These are phyloP conservation scores for Cladosporium sp. DNA, from an alignment of 2,329 filamentous ascomycete species.

Conservation along the genomic window DNA sequence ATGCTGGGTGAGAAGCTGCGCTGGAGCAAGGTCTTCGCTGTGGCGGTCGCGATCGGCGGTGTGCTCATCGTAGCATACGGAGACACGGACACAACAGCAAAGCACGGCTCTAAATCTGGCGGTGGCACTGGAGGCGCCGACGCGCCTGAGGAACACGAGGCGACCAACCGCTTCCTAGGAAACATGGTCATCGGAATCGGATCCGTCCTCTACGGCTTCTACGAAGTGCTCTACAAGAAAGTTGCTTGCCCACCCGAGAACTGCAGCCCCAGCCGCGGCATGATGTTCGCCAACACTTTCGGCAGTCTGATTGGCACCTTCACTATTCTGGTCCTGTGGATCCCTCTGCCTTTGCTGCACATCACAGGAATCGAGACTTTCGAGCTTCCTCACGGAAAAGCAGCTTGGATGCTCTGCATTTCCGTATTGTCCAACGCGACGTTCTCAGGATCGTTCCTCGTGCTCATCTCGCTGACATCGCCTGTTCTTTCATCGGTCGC, in stretches of 20 bases:
- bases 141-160: constrained; percentile 53
- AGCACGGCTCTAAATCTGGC: constrained; percentile 58
- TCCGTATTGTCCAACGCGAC: constrained; percentile 85
- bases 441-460: constrained; percentile 90
- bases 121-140: constrained; percentile 53
- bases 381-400: constrained; percentile 74
- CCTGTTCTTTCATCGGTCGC: constrained; percentile 86
- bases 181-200: constrained; percentile 92
- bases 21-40: constrained; percentile 81
- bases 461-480: constrained; percentile 88
- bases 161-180: constrained; percentile 71
- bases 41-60: constrained; percentile 81
- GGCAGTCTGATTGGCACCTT: constrained; percentile 85
- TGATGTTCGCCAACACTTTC: constrained; percentile 93
- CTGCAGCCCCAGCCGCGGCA: constrained; percentile 79
- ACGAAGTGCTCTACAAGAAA: constrained; percentile 95
- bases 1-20: constrained; percentile 82
- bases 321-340: constrained; percentile 85
- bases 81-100: constrained; percentile 55
- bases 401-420: constrained; percentile 76
- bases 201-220: constrained; percentile 90
- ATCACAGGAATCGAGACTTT: constrained; percentile 77
- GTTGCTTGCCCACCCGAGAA: constrained; percentile 91
- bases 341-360: constrained; percentile 85
- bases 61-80: constrained; percentile 96